Evolutionary conservation across 768 basidiomycete genomes (phyloP), one percentile per base, ranked within the genome.

Genomic region (Cystobasidium ongulense): DNA sequence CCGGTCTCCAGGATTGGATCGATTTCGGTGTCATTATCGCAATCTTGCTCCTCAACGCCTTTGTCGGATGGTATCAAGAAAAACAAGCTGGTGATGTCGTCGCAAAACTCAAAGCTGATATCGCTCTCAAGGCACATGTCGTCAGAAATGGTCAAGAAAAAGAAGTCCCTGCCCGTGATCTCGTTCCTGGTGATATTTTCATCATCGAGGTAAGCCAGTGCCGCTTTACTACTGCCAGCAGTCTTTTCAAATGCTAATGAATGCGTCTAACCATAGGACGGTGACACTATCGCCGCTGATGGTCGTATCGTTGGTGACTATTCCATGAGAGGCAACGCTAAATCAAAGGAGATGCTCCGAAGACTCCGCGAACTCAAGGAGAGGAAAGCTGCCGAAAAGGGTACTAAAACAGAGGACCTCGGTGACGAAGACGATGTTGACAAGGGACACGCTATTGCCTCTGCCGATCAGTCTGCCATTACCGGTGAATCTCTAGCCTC

Each of bases 21-120:
- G 76, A 84, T 73, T 83, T 85, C 72, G 84, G 84, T 74, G 84
- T 85, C 59, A 85, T 84, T 71, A 83, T 29, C 57, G 66, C 23
- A 21, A 25, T 35, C 29, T 23, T 33, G 23, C 35, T 63, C 4
- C 73, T 79, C 72, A 85, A 85, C 79, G 84, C 84, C 36, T 78
- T 81, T 43, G 83, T 84, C 52, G 82, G 83, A 0, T 84, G 84
- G 84, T 84, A 83, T 64, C 84, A 84, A 76, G 84, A 84, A 76
- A 84, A 84, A 78, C 83, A 84, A 78, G 84, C 84, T 7, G 84
- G 83, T 29, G 84, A 84, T 74, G 84, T 85, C 63, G 84, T 85
- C 62, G 83, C 82, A 7, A 80, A 85, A 70, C 83, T 85, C 62
- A 84, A 84, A 77, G 84, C 84, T 15, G 84, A 83, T 46, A 85